Base-by-base conservation (phyloP, 768 basidiomycete species). In the Coprinellus aureogranulatus region DNA sequence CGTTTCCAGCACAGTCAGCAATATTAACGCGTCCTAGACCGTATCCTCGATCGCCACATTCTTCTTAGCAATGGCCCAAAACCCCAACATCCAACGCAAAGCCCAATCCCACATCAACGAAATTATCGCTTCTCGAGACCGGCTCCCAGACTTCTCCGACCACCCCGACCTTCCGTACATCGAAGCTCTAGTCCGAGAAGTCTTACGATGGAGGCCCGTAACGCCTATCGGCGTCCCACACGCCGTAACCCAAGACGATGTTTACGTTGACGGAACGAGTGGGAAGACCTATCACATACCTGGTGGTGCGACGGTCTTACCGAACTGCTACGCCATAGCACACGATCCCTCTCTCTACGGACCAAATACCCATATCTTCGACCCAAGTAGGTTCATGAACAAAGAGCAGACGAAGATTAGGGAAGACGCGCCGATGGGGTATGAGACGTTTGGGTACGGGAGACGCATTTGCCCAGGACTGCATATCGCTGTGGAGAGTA, bases 381-480 rank as follows among this genome's bases (percentile, higher is more conserved):
- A 50, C 45, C 44, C 11, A 26, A 51, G 41, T 28, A 37, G 34
- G 25, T 55, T 27, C 27, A 45, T 49, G n/a, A 49, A 54, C n/a
- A 16, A 53, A 22, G 26, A 26, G 31, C 54, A 47, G 30, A 47
- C 54, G 8, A 5, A 37, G 20, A 55, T 55, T 18, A 55, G 47
- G 20, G 27, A 40, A 4, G 40, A 58, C 39, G 40, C 37, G 27
- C 59, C 39, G 14, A 51, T 37, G 55, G 25, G 26, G 16, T 31
- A 54, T 27, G 30, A 37, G 31, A 9, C 25, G 6, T 22, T 57
- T 42, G 55, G 49, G n/a, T 50, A 30, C 22, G 56, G 50, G 9
- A 28, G 48, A 27, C 67, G 70, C 44, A 66, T 68, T 22, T 71
- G 67, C 23, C 66, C 70, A 12, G 70, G 68, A 16, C 53, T 66